Percentiles rank a stretch among this genome's conserved stretches.
phyloP scores from a whole-genome alignment of 2,329 filamentous ascomycete genomes.

The Apiospora aurea region DNA sequence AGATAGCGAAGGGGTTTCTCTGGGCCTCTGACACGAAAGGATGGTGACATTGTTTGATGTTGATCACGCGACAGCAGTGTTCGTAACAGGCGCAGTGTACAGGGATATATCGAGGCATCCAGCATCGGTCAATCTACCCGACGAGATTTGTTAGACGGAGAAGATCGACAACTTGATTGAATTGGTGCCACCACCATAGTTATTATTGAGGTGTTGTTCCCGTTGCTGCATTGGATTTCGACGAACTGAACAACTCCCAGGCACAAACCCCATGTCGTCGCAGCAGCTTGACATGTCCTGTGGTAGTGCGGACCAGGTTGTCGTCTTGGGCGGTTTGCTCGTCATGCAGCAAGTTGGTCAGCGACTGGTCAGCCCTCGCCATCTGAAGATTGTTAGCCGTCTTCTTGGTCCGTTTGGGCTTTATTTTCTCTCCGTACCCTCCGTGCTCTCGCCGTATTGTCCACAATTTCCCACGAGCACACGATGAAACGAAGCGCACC shows the following conservation, averaged over 20 bases:
- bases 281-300: background rate
- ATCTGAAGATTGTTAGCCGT: background rate
- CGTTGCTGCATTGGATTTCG: background rate
- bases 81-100: conserved; percentile 13
- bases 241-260: conserved; percentile 6
- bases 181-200: background rate
- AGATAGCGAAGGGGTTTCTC: background rate
- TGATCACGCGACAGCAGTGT: conserved; percentile 12
- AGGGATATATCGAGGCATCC: background rate
- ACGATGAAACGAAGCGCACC: conserved; percentile 16
- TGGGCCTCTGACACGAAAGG: conserved; percentile 1
- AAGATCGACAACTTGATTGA: background rate
- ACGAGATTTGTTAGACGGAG: background rate
- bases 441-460: background rate
- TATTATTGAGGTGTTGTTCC: background rate
- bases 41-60: conserved; percentile 20
- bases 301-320: background rate
- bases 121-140: background rate
- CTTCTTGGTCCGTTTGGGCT: background rate
- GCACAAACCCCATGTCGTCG: background rate
- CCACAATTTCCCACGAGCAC: background rate
- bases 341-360: background rate
- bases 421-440: background rate
- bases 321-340: background rate
- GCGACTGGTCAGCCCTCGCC: background rate